Base-by-base conservation (phyloP, 164 flowering plant genomes). In the Kingdonia uniflora region DNA sequence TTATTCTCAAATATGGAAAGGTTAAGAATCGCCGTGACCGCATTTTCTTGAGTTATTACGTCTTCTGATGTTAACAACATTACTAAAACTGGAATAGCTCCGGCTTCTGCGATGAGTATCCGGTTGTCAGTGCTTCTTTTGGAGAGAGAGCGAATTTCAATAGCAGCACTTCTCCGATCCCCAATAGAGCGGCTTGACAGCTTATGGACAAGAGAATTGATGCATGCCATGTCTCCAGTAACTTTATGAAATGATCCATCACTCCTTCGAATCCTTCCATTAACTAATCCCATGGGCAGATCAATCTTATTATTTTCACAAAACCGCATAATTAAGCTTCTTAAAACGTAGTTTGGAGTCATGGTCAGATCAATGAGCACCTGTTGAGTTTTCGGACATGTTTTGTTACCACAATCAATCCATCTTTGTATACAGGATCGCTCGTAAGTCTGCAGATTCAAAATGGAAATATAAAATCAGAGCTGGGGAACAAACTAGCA, bases 321-420 rank as follows among this genome's bases (percentile, higher is more conserved):
- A 95, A 95, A 91, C 45, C 79, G 92, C 19, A 65, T 39, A 21
- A 91, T 84, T 47, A 91, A 66, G 56, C 92, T 91, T 70, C 95
- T 76, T 57, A 91, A 47, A 10, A 80, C 98, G 56, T 81, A 79
- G 56, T 91, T 91, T 41, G 98, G 85, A 11, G 96, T 87, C 6
- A 91, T 72, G 1, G 81, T 80, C 12, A 75, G 62, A 60, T 91
- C 61, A 17, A 71, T 60, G 20, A 91, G 95, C 68, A 66, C 80
- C 62, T 81, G 96, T 66, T 76, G 95, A 35, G 98, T 91, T 71
- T 87, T 91, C 13, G 98, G 98, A 56, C 98, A 91, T 45, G 96
- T 81, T 45, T 43, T 46, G 57, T 82, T 80, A 35, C 96, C 96
- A 59, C 81, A 71, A 59, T 91, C 96, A 51, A 91, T 80, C 98